A percentile compares a stretch with the other conserved stretches of the same genome.
phyloP scores from a whole-genome alignment of 257 asterid species.

The Gardenia jasminoides region DNA sequence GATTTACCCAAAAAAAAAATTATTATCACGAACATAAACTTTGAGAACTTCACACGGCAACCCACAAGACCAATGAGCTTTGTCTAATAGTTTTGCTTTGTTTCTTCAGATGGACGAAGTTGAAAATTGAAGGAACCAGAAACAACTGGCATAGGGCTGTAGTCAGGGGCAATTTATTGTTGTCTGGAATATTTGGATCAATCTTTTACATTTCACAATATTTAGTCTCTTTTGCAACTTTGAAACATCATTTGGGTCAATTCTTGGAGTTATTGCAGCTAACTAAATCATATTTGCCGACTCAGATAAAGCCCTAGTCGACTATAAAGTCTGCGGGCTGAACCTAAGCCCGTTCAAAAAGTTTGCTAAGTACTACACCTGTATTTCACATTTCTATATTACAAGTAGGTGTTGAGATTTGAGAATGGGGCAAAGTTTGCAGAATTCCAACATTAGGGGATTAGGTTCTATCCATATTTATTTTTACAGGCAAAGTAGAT shows the following conservation, averaged over 20 bases:
- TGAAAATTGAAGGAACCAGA: neutral
- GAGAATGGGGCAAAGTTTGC: no score
- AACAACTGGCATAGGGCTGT: neutral
- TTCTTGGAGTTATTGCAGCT: neutral
- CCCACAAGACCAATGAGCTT: neutral
- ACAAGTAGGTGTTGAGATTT: neutral
- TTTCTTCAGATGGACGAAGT: neutral
- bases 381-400: neutral
- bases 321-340: neutral
- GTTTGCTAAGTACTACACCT: neutral
- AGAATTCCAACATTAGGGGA: no score
- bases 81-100: neutral
- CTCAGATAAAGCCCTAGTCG: neutral
- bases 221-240: neutral
- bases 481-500: no score
- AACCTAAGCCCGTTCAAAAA: neutral
- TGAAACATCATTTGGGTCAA: neutral
- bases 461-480: no score
- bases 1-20: no score
- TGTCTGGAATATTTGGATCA: neutral
- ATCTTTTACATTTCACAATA: neutral
- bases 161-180: neutral
- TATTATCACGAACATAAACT: neutral
- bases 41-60: neutral
- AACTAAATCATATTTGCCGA: neutral